Evolutionary conservation across 148 eudicot genomes (phyloP), one percentile per base, ranked within the genome.

Genomic region (Rhododendron molle): DNA sequence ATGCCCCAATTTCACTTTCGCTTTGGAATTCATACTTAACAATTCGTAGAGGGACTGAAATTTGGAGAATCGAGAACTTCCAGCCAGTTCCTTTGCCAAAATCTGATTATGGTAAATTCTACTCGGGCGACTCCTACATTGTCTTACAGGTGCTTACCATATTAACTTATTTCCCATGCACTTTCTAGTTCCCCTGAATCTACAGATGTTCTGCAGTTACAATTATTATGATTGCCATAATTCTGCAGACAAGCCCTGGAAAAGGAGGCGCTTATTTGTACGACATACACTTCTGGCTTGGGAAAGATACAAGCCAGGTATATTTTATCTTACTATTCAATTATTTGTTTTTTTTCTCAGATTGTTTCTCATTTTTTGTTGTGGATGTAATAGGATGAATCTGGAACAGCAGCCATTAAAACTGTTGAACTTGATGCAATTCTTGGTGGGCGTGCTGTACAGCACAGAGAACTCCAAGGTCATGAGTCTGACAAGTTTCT

Each of bases 241-340:
- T n/a, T 86, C 58, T 90, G 90, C 90, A 95, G 98, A 94, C 98
- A 81, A 89, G 86, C 91, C 87, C 93, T 84, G 98, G 99, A 43
- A 94, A 84, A 87, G 99, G 99, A 84, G 99, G 99, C 73, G 94
- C 98, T 67, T 97, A 93, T 91, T 80, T 90, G 56, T 94, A 89
- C 84, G 99, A 97, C 92, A 93, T 95, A 84, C 98, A 97, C 91
- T 97, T 94, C 89, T 97, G 99, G 99, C 96, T 97, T 72, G 99
- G 99, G 80, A 97, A 95, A 90, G 98, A 97, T 91, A 97, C 98
- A 69, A 97, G 96, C 90, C 99, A 97, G 96, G 99, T 94, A 88
- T 60, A 85, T 54, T 81, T 74, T 52, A 13, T 78, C 80, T 87
- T 49, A 30, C 40, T 81, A 16, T 81, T 78, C 18, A 77, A 44